Evolutionary conservation across 441 rosid genomes (phyloP).

Genomic region (Gossypium gossypioides): DNA sequence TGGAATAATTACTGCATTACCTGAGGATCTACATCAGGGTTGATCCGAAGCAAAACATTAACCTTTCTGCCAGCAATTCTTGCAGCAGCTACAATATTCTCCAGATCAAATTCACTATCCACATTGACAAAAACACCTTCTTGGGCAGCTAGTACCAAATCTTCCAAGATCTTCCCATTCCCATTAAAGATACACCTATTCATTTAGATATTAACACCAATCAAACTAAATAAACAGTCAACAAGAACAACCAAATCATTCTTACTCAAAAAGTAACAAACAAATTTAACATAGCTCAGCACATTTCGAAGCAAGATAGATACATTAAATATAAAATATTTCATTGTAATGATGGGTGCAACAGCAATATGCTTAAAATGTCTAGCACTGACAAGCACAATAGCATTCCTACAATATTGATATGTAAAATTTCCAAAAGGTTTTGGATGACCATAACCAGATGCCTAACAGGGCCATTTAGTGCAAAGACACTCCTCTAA

Average conservation of each 20-base stretch:
- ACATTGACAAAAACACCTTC: constrained; percentile 90
- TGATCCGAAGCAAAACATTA: constrained; percentile 86
- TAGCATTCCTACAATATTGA: neutral
- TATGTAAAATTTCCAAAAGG: neutral
- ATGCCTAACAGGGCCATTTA: neutral
- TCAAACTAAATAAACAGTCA: constrained; percentile 6
- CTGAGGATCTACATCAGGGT: constrained; percentile 99
- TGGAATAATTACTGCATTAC: constrained; percentile 13
- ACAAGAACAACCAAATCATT: neutral
- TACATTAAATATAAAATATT: neutral
- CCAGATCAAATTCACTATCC: constrained; percentile 94
- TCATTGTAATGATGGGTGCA: neutral
- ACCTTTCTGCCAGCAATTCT: constrained; percentile 77
- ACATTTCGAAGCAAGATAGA: neutral
- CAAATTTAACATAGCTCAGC: neutral
- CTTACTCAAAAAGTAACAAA: neutral
- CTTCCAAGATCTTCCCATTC: constrained; percentile 85
- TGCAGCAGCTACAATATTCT: constrained; percentile 78
- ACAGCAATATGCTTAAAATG: neutral
- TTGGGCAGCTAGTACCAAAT: constrained; percentile 85
- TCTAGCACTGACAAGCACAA: neutral
- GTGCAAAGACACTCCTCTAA: neutral
- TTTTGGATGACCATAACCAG: neutral
- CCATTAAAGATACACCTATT: constrained; percentile 91
- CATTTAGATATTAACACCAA: constrained; percentile 3